Conservation (phyloP, 2,329 filamentous ascomycete species). For the Trichothecium sympodiale region DNA sequence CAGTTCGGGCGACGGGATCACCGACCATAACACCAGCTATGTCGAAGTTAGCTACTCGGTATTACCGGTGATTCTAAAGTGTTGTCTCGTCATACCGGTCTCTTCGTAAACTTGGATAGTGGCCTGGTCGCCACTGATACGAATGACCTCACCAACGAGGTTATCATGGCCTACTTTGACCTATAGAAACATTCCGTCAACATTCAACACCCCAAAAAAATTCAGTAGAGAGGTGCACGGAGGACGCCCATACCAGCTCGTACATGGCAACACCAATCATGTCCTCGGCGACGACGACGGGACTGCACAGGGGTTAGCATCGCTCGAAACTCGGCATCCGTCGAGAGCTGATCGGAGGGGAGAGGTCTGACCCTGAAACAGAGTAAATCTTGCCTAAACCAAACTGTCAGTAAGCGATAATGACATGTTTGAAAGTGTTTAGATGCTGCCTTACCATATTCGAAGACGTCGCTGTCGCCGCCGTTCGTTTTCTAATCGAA, state of each 20-base stretch:
- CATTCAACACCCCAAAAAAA: not conserved
- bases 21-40: slow-evolving; percentile 88
- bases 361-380: slow-evolving; percentile 42
- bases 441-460: slow-evolving; percentile 24
- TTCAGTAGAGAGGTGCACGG: not conserved
- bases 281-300: slow-evolving; percentile 93
- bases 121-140: slow-evolving; percentile 89
- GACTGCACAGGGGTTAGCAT: slow-evolving; percentile 35
- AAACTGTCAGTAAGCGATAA: not conserved
- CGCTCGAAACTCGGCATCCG: slow-evolving; percentile 3
- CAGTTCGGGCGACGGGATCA: slow-evolving; percentile 81
- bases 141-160: slow-evolving; percentile 94
- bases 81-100: slow-evolving; percentile 54
- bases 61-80: not conserved
- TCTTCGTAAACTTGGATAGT: slow-evolving; percentile 99
- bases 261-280: slow-evolving; percentile 99
- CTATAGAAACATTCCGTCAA: slow-evolving; percentile 27
- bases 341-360: no score
- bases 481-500: slow-evolving; percentile 20
- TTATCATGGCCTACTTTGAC: slow-evolving; percentile 87
- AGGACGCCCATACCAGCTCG: slow-evolving; percentile 63
- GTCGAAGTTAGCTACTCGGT: slow-evolving; percentile 9
- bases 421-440: not conserved
- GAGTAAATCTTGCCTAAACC: slow-evolving; percentile 48
- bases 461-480: slow-evolving; percentile 23